These are phyloP conservation scores for Colletotrichum tofieldiae DNA, from an alignment of 2,329 filamentous ascomycete genomes.

Conservation along the genomic window DNA sequence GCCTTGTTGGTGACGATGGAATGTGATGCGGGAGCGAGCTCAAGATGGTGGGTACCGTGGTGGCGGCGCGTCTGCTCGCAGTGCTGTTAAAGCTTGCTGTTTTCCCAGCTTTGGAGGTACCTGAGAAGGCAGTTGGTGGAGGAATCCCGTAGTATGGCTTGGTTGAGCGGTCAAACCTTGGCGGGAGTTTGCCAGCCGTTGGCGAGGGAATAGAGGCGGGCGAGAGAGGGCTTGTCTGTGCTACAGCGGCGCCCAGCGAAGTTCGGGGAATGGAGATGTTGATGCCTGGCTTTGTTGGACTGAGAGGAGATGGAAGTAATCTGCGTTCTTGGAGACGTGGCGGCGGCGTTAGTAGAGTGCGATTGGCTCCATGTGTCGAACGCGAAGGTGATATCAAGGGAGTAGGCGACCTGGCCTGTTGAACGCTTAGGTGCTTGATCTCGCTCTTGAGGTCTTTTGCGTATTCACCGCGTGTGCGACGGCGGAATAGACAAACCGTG, in stretches of 20 bases:
- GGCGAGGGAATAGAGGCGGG: slow-evolving; percentile 43
- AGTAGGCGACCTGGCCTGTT: slow-evolving; percentile 55
- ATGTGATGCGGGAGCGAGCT: slow-evolving; percentile 12
- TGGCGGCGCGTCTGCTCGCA: slow-evolving; percentile 17
- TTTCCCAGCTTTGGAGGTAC: slow-evolving; percentile 1
- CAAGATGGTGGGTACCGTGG: slow-evolving; percentile 22
- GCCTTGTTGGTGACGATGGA: slow-evolving; percentile 53
- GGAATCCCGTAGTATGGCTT: slow-evolving; percentile 11
- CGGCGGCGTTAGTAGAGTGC: slow-evolving; percentile 59
- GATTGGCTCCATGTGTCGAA: slow-evolving; percentile 47
- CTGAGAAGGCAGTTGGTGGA: slow-evolving; percentile 1
- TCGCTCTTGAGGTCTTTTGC: slow-evolving; percentile 40
- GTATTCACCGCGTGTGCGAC: slow-evolving; percentile 47
- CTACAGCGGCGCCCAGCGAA: background rate
- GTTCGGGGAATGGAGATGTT: slow-evolving; percentile 10
- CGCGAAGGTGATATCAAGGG: slow-evolving; percentile 59
- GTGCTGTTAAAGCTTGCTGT: slow-evolving; percentile 39
- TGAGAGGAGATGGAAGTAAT: slow-evolving; percentile 54
- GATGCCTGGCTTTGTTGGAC: background rate
- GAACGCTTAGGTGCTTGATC: slow-evolving; percentile 44
- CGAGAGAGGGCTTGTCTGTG: slow-evolving; percentile 50
- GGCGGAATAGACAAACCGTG: slow-evolving; percentile 56
- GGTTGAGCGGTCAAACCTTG: slow-evolving; percentile 51
- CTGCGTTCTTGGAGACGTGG: slow-evolving; percentile 64
- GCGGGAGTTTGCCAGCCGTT: slow-evolving; percentile 54